Conservation (phyloP, 2,329 filamentous ascomycete species). For the Dryadomyces sulphureus region DNA sequence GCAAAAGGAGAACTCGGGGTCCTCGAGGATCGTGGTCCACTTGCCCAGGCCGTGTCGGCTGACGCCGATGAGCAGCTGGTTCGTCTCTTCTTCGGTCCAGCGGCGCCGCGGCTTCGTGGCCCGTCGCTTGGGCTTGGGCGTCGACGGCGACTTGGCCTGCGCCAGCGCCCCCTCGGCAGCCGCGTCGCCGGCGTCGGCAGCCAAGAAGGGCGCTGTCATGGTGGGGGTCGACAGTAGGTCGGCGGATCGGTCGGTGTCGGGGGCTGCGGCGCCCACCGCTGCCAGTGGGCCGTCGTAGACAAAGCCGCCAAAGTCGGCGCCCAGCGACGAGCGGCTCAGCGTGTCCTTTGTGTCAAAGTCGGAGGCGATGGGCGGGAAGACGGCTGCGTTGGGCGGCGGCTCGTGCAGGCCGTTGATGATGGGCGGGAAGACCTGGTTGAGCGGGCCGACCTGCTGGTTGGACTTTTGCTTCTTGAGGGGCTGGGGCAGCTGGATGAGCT, state of each 20-base stretch:
- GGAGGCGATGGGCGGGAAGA: constrained; percentile 50
- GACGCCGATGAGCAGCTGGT: constrained; percentile 44
- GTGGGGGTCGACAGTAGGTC: constrained; percentile 3
- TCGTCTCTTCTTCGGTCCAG: constrained; percentile 52
- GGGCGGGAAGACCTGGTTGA: constrained; percentile 34
- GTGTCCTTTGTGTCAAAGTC: constrained; percentile 36
- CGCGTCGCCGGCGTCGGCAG: neutral
- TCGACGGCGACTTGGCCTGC: constrained; percentile 17
- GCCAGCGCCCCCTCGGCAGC: neutral
- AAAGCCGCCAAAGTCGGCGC: constrained; percentile 22
- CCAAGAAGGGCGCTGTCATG: neutral
- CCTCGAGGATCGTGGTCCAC: constrained; percentile 50
- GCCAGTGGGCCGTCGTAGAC: constrained; percentile 6
- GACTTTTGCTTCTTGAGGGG: constrained; percentile 51
- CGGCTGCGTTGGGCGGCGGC: constrained; percentile 42
- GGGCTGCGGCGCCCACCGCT: constrained; percentile 8
- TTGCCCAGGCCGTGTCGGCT: constrained; percentile 48
- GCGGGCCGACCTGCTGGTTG: constrained; percentile 27
- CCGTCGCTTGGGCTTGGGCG: constrained; percentile 32
- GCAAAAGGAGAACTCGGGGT: constrained; percentile 45
- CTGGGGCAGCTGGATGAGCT: constrained; percentile 49
- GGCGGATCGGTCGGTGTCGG: constrained; percentile 13
- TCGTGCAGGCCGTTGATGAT: constrained; percentile 52
- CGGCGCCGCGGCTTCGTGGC: constrained; percentile 44
- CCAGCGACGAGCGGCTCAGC: constrained; percentile 24